These are phyloP conservation scores for Penicillium pulvis DNA, from an alignment of 495 filamentous ascomycete species.

Conservation along the genomic window DNA sequence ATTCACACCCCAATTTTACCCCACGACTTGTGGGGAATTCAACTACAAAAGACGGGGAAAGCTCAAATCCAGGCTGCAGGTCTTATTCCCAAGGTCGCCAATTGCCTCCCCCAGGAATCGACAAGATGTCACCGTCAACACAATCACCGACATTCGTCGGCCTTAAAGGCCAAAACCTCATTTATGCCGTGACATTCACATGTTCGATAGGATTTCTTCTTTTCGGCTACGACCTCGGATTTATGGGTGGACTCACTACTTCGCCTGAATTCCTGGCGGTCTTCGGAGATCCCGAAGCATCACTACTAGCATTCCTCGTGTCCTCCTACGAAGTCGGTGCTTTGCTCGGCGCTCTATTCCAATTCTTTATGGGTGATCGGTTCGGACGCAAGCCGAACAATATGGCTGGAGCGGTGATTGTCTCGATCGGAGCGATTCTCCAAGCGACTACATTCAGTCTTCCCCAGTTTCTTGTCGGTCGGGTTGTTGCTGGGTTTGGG, in stretches of 20 bases:
- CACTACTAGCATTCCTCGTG: conserved; percentile 22
- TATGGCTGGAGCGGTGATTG: conserved; percentile 57
- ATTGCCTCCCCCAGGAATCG: background rate
- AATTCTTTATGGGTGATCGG: conserved; percentile 33
- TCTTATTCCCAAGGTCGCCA: background rate
- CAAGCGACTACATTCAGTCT: conserved; percentile 48
- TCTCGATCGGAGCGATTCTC: conserved; percentile 57
- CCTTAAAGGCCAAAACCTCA: conserved; percentile 27
- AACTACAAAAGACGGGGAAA: background rate
- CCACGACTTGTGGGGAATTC: background rate
- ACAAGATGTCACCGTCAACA: conserved; percentile 1
- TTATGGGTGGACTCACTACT: conserved; percentile 28
- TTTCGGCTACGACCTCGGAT: conserved; percentile 26
- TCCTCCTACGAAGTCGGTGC: conserved; percentile 24
- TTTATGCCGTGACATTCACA: conserved; percentile 27
- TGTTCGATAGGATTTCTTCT: conserved; percentile 25
- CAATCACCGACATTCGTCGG: conserved; percentile 18
- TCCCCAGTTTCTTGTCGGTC: conserved; percentile 63
- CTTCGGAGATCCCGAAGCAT: conserved; percentile 20
- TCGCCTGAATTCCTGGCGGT: conserved; percentile 18
- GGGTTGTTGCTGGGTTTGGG: conserved; percentile 72
- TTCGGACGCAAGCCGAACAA: conserved; percentile 64
- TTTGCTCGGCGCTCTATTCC: conserved; percentile 16
- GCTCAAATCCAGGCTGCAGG: background rate
- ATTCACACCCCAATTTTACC: background rate